Percentiles rank a stretch among this genome's conserved stretches.
phyloP scores from a whole-genome alignment of 495 filamentous ascomycete genomes.

The Chaetomium tenue region DNA sequence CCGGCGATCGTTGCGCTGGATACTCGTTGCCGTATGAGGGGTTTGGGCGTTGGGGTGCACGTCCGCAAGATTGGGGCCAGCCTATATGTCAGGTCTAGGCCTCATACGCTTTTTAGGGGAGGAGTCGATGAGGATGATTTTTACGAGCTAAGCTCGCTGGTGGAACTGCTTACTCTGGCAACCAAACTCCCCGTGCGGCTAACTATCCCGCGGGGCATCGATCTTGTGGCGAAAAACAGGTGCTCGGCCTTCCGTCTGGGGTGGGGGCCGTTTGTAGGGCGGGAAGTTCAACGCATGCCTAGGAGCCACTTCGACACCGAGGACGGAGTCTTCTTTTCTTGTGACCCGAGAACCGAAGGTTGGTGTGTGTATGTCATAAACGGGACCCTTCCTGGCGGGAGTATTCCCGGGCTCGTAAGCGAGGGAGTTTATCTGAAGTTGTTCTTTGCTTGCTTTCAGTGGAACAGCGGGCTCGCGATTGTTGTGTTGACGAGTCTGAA shows the following conservation, averaged over 20 bases:
- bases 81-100: neutral
- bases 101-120: neutral
- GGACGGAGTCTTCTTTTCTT: neutral
- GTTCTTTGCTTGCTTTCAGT: neutral
- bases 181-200: neutral
- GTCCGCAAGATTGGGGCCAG: slow-evolving; percentile 1
- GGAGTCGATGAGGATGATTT: neutral
- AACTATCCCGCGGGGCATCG: neutral
- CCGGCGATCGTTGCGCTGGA: neutral
- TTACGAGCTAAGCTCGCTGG: neutral
- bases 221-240: slow-evolving; percentile 1
- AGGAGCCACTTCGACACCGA: slow-evolving; percentile 4
- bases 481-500: neutral
- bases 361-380: neutral
- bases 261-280: neutral
- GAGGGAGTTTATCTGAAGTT: neutral
- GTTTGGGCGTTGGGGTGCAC: neutral
- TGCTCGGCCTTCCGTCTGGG: neutral
- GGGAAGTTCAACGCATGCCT: neutral
- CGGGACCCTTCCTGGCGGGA: neutral
- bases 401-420: neutral
- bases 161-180: neutral
- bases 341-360: neutral
- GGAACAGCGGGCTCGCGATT: neutral
- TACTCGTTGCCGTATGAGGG: neutral